Percentiles rank a stretch among this genome's conserved stretches.
phyloP scores from a whole-genome alignment of 169 alveolate genomes.

The Cystoisospora suis region DNA sequence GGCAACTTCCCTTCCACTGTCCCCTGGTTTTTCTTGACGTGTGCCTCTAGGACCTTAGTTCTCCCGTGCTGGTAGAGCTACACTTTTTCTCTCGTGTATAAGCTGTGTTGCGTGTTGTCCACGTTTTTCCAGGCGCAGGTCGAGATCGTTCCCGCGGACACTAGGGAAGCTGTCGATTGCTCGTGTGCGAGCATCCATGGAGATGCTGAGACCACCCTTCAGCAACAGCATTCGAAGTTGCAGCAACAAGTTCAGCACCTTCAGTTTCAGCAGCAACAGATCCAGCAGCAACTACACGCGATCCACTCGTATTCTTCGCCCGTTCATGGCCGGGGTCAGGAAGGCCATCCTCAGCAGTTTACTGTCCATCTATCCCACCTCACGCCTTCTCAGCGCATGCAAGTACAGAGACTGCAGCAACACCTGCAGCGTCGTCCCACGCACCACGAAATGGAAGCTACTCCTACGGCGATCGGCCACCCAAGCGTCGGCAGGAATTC shows the following conservation, averaged over 20 bases:
- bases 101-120: too few species aligned
- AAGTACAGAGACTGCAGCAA: constrained; percentile 19
- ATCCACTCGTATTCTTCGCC: background rate
- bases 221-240: background rate
- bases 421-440: background rate
- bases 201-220: background rate
- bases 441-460: background rate
- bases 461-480: background rate
- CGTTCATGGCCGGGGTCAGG: background rate
- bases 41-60: too few species aligned
- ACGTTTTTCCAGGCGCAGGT: background rate
- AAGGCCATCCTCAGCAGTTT: background rate
- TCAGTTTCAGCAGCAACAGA: constrained; percentile 3
- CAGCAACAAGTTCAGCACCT: constrained; percentile 8
- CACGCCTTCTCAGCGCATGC: constrained; percentile 21
- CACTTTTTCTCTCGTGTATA: too few species aligned
- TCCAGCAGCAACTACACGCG: background rate
- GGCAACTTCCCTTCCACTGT: too few species aligned
- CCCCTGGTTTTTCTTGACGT: too few species aligned
- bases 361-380: constrained; percentile 24
- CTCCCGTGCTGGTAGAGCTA: too few species aligned
- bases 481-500: background rate
- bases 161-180: background rate
- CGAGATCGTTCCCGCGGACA: background rate
- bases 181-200: background rate